These are phyloP conservation scores for Skeletonema costatum DNA, from an alignment of 108 stramenopile species.

Conservation along the genomic window DNA sequence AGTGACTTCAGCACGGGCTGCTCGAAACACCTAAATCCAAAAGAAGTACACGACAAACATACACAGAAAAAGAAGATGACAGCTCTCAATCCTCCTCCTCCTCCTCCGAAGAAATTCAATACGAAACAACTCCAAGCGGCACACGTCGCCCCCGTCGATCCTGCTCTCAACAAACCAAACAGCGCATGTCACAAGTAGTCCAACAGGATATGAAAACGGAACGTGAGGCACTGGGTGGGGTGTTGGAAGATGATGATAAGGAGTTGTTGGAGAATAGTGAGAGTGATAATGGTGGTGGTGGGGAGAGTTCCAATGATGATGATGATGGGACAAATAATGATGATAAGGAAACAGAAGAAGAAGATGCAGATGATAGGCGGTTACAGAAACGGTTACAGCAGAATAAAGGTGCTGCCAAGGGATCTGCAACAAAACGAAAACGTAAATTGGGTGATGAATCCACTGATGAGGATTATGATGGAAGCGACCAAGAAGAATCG, in stretches of 20 bases:
- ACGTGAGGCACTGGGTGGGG: constrained; percentile 33
- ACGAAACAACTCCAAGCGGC: background rate
- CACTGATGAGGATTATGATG: constrained; percentile 31
- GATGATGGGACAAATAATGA: background rate
- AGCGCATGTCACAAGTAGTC: constrained; percentile 26
- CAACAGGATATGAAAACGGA: constrained; percentile 30
- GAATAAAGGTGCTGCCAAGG: background rate
- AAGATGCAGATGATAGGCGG: background rate
- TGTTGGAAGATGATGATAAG: constrained; percentile 41
- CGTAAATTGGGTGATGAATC: constrained; percentile 24
- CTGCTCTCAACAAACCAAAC: constrained; percentile 18
- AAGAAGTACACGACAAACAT: background rate
- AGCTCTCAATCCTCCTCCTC: background rate
- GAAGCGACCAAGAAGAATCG: constrained; percentile 15
- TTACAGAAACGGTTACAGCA: background rate
- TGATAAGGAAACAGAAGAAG: background rate
- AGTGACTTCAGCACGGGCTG: background rate
- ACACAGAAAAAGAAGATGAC: background rate
- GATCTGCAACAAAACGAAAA: background rate
- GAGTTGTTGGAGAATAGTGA: constrained; percentile 18
- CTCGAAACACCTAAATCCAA: background rate
- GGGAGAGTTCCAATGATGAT: constrained; percentile 9
- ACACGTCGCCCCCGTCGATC: constrained; percentile 23
- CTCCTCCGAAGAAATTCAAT: background rate
- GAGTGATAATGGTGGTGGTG: background rate